phyloP scores from a whole-genome alignment of 1,139 yeast genomes.

The Kazachstania sp. region DNA sequence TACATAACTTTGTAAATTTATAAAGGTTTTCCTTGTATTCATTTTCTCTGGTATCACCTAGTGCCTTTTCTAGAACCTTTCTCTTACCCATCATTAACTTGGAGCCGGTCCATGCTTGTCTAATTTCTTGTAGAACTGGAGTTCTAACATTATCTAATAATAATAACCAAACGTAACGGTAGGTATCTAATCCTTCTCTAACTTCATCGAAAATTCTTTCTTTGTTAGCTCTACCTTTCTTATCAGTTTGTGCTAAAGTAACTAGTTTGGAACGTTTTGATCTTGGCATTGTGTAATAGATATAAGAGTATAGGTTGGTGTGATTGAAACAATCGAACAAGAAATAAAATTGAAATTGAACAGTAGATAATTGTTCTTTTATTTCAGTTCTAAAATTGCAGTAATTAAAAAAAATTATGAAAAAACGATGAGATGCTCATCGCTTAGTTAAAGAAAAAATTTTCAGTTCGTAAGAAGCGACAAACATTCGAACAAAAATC shows the following conservation, averaged over 20 bases:
- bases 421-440: background rate
- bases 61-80: constrained; percentile 84
- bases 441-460: background rate
- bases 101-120: constrained; percentile 89
- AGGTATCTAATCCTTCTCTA: constrained; percentile 69
- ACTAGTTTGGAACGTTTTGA: constrained; percentile 90
- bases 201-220: constrained; percentile 86
- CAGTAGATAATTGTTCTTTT: too few species aligned
- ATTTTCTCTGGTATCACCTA: constrained; percentile 79
- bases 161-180: constrained; percentile 74
- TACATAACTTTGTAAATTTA: constrained; percentile 47
- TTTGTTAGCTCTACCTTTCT: constrained; percentile 89
- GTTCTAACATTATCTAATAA: constrained; percentile 90
- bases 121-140: constrained; percentile 85
- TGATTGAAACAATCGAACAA: background rate
- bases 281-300: constrained; percentile 61
- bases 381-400: too few species aligned
- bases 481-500: too few species aligned
- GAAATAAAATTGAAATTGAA: too few species aligned
- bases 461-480: constrained; percentile 2
- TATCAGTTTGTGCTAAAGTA: constrained; percentile 92
- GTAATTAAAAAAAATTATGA: background rate
- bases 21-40: constrained; percentile 82
- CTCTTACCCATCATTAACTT: constrained; percentile 84
- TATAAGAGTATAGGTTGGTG: background rate